Evolutionary conservation across 1,284 basidiomycete genomes (phyloP).

Genomic region (Neonothopanus nambi): DNA sequence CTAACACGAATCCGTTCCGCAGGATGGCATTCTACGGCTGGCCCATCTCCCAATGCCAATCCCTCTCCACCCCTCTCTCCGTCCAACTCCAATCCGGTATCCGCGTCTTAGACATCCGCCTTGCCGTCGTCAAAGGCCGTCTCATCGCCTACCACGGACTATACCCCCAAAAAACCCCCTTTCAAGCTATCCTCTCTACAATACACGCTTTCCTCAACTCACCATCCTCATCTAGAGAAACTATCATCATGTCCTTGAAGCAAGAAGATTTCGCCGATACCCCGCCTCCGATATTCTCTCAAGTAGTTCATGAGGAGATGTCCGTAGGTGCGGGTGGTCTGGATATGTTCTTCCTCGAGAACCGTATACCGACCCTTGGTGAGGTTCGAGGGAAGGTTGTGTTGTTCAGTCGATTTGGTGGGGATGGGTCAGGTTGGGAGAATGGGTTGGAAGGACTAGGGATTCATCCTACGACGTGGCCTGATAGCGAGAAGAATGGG

Average conservation of each 20-base stretch:
- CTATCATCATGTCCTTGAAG: constrained; percentile 83
- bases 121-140: constrained; percentile 62
- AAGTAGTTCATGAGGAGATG: constrained; percentile 67
- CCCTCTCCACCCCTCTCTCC: constrained; percentile 48
- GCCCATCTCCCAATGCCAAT: constrained; percentile 78
- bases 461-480: constrained; percentile 82
- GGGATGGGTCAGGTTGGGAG: constrained; percentile 64
- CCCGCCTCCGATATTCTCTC: constrained; percentile 55
- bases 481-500: constrained; percentile 67
- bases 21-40: constrained; percentile 82
- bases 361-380: constrained; percentile 74
- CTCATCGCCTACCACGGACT: constrained; percentile 82
- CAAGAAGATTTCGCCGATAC: constrained; percentile 70
- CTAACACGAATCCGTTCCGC: neutral
- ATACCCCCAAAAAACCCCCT: constrained; percentile 68
- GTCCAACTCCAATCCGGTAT: constrained; percentile 69
- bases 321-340: constrained; percentile 51
- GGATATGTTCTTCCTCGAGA: constrained; percentile 79
- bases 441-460: constrained; percentile 69
- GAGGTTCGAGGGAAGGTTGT: constrained; percentile 83
- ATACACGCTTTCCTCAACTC: constrained; percentile 67
- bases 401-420: constrained; percentile 82
- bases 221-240: constrained; percentile 61
- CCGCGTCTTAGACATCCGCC: constrained; percentile 78
- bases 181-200: constrained; percentile 59